phyloP scores from a whole-genome alignment of 179 eudicot species.

The Silene noctiflora region DNA sequence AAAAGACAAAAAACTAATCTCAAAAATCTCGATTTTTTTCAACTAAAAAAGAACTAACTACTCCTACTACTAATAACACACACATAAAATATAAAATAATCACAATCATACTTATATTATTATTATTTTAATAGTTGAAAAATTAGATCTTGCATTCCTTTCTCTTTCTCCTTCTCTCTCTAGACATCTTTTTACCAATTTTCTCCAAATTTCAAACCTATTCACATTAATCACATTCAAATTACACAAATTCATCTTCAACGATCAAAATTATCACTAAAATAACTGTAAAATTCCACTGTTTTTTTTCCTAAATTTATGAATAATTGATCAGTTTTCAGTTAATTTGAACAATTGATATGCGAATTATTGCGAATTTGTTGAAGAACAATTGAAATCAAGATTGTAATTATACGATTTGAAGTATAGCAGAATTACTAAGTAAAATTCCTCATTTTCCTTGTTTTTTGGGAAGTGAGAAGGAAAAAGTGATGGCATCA shows the following conservation, averaged over 20 bases:
- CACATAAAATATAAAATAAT: neutral
- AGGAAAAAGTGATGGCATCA: conserved; percentile 31
- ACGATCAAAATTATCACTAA: conserved; percentile 15
- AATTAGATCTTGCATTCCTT: conserved; percentile 29
- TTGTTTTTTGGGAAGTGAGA: conserved; percentile 19
- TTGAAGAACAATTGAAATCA: neutral
- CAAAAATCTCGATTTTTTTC: neutral
- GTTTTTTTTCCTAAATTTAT: conserved; percentile 2
- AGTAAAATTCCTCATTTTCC: conserved; percentile 10
- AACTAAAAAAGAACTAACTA: neutral
- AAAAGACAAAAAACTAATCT: conserved; percentile 15
- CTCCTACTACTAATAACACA: neutral
- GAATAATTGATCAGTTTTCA: conserved; percentile 4
- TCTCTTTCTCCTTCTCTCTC: conserved; percentile 8
- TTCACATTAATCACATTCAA: too few species aligned
- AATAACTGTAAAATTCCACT: conserved; percentile 8
- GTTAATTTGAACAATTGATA: conserved; percentile 6
- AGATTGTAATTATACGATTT: conserved; percentile 15
- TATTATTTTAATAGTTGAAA: conserved; percentile 5
- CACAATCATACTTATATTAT: too few species aligned
- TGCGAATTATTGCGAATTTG: neutral
- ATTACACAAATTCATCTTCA: neutral
- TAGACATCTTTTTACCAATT: conserved; percentile 21
- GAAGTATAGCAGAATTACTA: neutral
- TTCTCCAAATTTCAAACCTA: conserved; percentile 16